Conservation (phyloP, 768 basidiomycete genomes). For the Nidularia sp. region DNA sequence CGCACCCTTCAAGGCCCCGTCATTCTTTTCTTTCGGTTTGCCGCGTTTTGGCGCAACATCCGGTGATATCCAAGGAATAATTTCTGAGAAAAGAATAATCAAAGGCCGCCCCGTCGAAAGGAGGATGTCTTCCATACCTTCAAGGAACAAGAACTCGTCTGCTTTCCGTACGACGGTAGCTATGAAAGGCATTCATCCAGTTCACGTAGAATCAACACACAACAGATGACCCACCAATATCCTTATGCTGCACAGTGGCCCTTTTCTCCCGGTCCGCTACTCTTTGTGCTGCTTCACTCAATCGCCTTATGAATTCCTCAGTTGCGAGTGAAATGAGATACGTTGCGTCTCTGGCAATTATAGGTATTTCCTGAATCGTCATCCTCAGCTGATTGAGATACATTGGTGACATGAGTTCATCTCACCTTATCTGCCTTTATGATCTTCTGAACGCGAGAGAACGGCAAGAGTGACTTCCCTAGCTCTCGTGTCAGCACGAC, state of each 20-base stretch:
- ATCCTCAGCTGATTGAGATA: too few relatives aligned
- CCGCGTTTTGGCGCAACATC: slow-evolving; percentile 39
- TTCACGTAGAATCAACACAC: too few relatives aligned
- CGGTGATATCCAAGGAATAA: slow-evolving; percentile 47
- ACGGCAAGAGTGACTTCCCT: slow-evolving; percentile 74
- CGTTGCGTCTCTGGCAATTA: slow-evolving; percentile 72
- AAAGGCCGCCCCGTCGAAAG: background rate
- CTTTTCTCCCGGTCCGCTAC: slow-evolving; percentile 71
- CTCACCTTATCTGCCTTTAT: slow-evolving; percentile 81
- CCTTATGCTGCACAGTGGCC: slow-evolving; percentile 71
- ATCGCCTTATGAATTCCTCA: slow-evolving; percentile 80
- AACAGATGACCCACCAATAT: slow-evolving; percentile 55
- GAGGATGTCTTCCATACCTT: slow-evolving; percentile 40
- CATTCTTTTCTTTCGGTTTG: slow-evolving; percentile 18
- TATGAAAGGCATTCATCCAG: background rate
- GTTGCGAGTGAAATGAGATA: slow-evolving; percentile 80
- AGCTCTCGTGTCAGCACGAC: slow-evolving; percentile 22
- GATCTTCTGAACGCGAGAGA: slow-evolving; percentile 77
- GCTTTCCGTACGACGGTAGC: slow-evolving; percentile 59
- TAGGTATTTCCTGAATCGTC: slow-evolving; percentile 61
- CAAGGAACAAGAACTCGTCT: slow-evolving; percentile 77
- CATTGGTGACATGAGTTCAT: too few relatives aligned
- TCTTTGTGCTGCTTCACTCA: slow-evolving; percentile 67
- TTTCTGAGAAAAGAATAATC: slow-evolving; percentile 32
- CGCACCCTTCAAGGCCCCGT: slow-evolving; percentile 14